Conservation (phyloP, 306 rosid species). For the Potentilla sterilis region DNA sequence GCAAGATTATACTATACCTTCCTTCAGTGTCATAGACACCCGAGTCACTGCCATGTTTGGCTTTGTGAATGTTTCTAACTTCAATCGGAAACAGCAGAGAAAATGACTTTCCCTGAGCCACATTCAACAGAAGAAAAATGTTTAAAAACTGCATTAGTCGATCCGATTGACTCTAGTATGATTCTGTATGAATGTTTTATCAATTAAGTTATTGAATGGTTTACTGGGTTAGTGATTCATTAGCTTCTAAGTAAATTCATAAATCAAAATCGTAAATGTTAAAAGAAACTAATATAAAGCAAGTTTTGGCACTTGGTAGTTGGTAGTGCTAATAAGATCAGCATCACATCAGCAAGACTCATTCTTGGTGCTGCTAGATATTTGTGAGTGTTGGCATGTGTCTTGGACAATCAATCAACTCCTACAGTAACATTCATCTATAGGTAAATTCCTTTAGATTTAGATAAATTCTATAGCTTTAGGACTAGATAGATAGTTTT, state of each 20-base stretch:
- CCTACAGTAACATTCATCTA: neutral
- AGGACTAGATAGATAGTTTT: neutral
- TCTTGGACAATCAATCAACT: neutral
- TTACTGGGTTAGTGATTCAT: neutral
- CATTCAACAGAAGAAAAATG: neutral
- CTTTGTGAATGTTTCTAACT: constrained; percentile 50
- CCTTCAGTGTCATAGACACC: constrained; percentile 78
- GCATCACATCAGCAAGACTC: neutral
- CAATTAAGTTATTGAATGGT: neutral
- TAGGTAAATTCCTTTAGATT: neutral
- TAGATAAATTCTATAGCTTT: neutral
- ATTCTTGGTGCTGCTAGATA: neutral
- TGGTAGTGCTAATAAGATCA: neutral
- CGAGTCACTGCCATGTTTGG: constrained; percentile 86
- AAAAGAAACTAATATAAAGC: neutral
- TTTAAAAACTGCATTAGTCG: neutral
- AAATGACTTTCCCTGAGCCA: constrained; percentile 61
- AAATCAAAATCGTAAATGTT: neutral
- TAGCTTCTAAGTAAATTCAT: neutral
- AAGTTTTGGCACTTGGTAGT: neutral
- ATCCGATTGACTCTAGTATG: neutral
- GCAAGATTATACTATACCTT: constrained; percentile 47
- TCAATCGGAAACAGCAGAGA: constrained; percentile 66
- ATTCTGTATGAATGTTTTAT: neutral
- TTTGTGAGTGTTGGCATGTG: neutral